These are phyloP conservation scores for Leonotis leonurus DNA, from an alignment of 257 asterid genomes.

Conservation along the genomic window DNA sequence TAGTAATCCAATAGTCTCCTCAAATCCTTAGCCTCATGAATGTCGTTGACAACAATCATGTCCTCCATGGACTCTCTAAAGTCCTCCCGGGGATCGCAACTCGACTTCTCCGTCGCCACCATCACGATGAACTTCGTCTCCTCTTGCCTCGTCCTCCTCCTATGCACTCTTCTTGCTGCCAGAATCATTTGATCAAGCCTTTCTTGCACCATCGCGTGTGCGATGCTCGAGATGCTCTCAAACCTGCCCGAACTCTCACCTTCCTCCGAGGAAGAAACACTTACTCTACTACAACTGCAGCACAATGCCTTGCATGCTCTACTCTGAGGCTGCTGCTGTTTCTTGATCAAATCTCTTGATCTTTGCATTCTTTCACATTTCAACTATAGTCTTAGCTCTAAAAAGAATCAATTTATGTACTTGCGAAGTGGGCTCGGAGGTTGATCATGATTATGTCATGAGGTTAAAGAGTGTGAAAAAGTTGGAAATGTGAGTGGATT, in stretches of 20 bases:
- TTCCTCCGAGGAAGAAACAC: constrained; percentile 61
- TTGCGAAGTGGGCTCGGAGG: constrained; percentile 33
- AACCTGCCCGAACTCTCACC: constrained; percentile 41
- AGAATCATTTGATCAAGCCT: constrained; percentile 68
- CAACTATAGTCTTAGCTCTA: constrained; percentile 19
- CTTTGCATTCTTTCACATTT: constrained; percentile 43
- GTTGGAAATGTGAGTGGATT: constrained; percentile 21
- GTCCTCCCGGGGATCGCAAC: constrained; percentile 69
- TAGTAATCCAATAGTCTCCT: constrained; percentile 57
- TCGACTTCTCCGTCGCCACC: constrained; percentile 74
- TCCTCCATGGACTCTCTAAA: constrained; percentile 64
- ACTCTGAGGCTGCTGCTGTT: constrained; percentile 35
- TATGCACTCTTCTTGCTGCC: constrained; percentile 8
- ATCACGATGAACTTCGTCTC: constrained; percentile 54
- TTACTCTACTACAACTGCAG: constrained; percentile 60
- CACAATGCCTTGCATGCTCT: constrained; percentile 57
- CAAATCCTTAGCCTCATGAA: constrained; percentile 50
- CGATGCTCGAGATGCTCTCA: constrained; percentile 52
- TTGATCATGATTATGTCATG: constrained; percentile 50
- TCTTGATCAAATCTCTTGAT: constrained; percentile 32
- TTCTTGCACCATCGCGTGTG: constrained; percentile 88
- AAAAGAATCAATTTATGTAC: constrained; percentile 36
- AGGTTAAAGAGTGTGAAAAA: constrained; percentile 27
- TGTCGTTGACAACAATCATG: constrained; percentile 51
- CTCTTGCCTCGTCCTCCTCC: constrained; percentile 18